Base-by-base conservation (phyloP, 768 basidiomycete species). In the Austroboletus eburneus region DNA sequence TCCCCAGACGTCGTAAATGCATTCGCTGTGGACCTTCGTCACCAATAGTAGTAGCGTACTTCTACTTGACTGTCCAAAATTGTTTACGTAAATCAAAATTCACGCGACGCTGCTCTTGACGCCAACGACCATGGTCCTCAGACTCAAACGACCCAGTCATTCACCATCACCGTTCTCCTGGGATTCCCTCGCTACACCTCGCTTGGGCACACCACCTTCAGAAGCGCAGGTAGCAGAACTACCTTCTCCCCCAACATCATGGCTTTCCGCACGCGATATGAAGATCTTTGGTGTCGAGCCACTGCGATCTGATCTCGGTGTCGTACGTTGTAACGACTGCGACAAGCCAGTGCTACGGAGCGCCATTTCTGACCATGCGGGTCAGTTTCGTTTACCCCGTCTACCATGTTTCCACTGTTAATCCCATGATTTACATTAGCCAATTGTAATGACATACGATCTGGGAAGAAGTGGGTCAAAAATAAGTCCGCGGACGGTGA, bases 241-340 rank as follows among this genome's bases (percentile, higher is more conserved):
- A 3, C 76, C 79, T 0, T 81, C 85, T 0, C 89, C 91, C 0
- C 91, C 91, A 0, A 86, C 89, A 20, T 76, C 82, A 70, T 91
- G 90, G 83, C 81, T 94, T 13, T 79, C 85, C 22, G 89, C 87
- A 8, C 77, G 77, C 39, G 89, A 93, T 58, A 93, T 91, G 91
- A 86, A 85, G 72, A 75, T 87, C 50, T 95, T 87, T 65, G 91
- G 91, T 25, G 74, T 83, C 3, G 73, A 83, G 46, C 89, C 91
- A 6, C 74, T 94, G 14, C 75, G 75, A 37, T 80, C 82, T 3
- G 84, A 87, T 46, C 66, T 87, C 10, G 77, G 76, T 24, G 64
- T 81, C 30, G 80, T 87, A 46, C 81, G 76, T 45, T 97, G 94
- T 69, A 77, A 69, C 38, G 84, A 91, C 33, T 97, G 94, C 64